Evolutionary conservation across 345 rosid genomes (phyloP).

Genomic region (Sapria himalayana): DNA sequence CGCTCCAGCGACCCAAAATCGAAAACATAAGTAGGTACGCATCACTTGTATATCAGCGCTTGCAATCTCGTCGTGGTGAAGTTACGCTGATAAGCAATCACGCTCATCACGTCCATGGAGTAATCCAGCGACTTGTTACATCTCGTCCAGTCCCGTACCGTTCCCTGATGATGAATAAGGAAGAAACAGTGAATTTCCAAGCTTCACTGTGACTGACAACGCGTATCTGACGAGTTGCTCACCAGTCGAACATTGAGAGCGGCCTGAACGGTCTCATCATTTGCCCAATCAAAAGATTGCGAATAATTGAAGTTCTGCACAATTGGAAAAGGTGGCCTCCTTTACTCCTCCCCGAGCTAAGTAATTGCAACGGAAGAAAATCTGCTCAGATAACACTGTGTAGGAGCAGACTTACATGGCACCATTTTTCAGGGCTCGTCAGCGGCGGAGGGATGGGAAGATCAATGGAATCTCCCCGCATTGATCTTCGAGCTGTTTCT

Average conservation of each 20-base stretch:
- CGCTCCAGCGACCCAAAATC: not conserved
- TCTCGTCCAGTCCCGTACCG: slow-evolving; percentile 9
- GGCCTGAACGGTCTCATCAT: slow-evolving; percentile 10
- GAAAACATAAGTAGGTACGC: not conserved
- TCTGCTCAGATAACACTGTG: no score
- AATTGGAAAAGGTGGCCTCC: no score
- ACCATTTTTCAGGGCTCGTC: slow-evolving; percentile 11
- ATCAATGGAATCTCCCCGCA: slow-evolving; percentile 4
- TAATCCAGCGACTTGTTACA: slow-evolving; percentile 17
- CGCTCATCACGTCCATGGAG: slow-evolving; percentile 7
- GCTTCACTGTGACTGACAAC: no score
- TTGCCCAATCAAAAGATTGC: slow-evolving; percentile 16
- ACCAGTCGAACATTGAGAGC: slow-evolving; percentile 18
- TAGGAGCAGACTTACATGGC: slow-evolving; percentile 7
- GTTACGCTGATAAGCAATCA: slow-evolving; percentile 12
- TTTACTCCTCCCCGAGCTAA: no score
- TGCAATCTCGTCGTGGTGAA: slow-evolving; percentile 11
- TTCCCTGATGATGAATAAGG: slow-evolving; percentile 11
- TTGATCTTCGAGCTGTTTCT: slow-evolving; percentile 7
- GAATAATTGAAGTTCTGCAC: slow-evolving; percentile 17
- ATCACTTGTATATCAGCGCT: slow-evolving; percentile 17
- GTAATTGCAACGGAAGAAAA: no score
- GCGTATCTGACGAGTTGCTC: not conserved
- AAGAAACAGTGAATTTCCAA: not conserved
- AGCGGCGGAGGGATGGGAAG: slow-evolving; percentile 11